Evolutionary conservation across 345 rosid genomes (phyloP).

Genomic region (Brassica cretica): DNA sequence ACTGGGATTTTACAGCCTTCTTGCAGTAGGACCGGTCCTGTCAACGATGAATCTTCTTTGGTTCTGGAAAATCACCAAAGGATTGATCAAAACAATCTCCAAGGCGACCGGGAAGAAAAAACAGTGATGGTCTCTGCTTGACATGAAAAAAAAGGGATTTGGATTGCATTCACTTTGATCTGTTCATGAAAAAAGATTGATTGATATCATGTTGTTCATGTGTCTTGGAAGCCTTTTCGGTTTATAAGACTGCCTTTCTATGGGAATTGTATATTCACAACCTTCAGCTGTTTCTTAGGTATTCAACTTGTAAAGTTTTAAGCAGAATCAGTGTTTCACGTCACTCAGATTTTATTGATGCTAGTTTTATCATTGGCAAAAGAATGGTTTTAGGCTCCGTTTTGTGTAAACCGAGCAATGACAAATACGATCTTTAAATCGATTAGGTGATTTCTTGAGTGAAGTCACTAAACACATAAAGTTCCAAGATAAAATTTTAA

Average conservation of each 20-base stretch:
- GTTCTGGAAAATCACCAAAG: conserved; percentile 82
- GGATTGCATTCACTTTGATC: conserved; percentile 25
- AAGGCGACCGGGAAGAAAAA: conserved; percentile 53
- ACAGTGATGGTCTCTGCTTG: conserved; percentile 23
- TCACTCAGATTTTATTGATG: background rate
- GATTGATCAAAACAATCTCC: conserved; percentile 66
- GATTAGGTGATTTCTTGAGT: background rate
- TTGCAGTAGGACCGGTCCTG: conserved; percentile 50
- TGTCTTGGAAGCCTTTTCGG: conserved; percentile 10
- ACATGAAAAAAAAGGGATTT: background rate
- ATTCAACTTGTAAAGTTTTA: conserved; percentile 36
- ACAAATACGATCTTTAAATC: background rate
- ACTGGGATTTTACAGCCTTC: conserved; percentile 70
- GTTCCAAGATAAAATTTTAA: background rate
- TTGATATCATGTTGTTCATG: conserved; percentile 13
- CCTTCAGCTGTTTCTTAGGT: conserved; percentile 28
- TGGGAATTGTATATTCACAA: conserved; percentile 23
- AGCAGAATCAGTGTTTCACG: conserved; percentile 15
- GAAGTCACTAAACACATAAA: background rate
- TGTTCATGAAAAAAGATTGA: conserved; percentile 2
- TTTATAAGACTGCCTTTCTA: conserved; percentile 5
- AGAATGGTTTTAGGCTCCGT: background rate
- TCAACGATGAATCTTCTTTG: conserved; percentile 62
- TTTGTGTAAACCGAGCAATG: background rate
- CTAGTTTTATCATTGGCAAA: conserved; percentile 2